Conservation (phyloP, 208 protist genomes). For the Leishmania major region DNA sequence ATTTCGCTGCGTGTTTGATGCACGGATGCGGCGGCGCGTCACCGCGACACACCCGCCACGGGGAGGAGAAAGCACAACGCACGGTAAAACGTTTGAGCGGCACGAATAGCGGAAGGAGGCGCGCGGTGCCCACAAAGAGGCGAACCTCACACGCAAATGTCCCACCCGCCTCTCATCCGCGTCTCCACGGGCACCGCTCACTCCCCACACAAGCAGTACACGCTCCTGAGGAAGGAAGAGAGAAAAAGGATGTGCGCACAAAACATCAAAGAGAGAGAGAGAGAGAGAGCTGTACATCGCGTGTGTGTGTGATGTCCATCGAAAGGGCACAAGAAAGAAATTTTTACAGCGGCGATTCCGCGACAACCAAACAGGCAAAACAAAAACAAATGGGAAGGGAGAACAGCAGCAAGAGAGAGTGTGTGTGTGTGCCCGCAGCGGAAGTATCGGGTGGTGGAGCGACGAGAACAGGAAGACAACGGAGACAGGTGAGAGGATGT, state of each 20-base stretch:
- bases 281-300: not conserved
- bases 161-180: not conserved
- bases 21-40: not conserved
- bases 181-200: not conserved
- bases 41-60: not conserved
- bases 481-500: not conserved
- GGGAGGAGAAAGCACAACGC: not conserved
- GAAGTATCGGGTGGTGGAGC: not conserved
- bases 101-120: not conserved
- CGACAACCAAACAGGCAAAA: not conserved
- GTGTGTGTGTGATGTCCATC: not conserved
- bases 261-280: not conserved
- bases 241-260: not conserved
- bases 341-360: not conserved
- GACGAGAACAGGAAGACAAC: not conserved
- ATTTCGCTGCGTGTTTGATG: not conserved
- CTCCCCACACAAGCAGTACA: not conserved
- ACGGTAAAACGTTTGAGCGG: not conserved
- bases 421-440: not conserved
- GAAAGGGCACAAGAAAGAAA: not conserved
- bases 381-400: too few relatives aligned
- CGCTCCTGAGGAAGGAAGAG: not conserved
- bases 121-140: not conserved
- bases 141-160: not conserved
- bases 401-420: not conserved